phyloP scores from a whole-genome alignment of 768 basidiomycete genomes.

The Cystobasidiopsis lactophilus region DNA sequence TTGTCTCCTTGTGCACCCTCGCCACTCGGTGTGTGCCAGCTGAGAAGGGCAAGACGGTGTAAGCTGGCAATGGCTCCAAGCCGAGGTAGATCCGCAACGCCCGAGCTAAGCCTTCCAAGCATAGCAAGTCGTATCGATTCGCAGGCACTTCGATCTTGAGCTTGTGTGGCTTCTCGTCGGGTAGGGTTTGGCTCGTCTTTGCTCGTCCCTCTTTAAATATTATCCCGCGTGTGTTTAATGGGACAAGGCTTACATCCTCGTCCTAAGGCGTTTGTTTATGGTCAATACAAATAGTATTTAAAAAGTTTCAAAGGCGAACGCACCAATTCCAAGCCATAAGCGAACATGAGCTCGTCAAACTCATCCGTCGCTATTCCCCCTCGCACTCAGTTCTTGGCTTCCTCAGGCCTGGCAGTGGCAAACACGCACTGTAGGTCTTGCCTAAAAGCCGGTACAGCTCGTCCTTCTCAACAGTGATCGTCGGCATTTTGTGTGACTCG shows the following conservation, averaged over 20 bases:
- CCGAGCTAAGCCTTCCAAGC: conserved; percentile 83
- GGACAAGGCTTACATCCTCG: conserved; percentile 46
- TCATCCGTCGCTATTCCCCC: conserved; percentile 53
- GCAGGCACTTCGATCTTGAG: conserved; percentile 97
- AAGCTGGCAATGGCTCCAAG: conserved; percentile 32
- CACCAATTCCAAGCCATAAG: conserved; percentile 82
- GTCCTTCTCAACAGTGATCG: conserved; percentile 81
- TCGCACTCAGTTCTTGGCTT: neutral
- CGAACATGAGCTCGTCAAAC: conserved; percentile 86
- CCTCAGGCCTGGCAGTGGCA: neutral
- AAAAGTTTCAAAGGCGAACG: neutral
- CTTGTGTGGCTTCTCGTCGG: conserved; percentile 38
- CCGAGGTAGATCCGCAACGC: conserved; percentile 58
- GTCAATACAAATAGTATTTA: neutral
- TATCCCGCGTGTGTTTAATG: neutral
- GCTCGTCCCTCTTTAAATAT: neutral
- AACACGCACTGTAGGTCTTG: conserved; percentile 46
- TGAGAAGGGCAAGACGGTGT: conserved; percentile 29
- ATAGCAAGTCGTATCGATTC: conserved; percentile 97
- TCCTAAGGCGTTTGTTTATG: conserved; percentile 21
- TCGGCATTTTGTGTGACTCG: conserved; percentile 43
- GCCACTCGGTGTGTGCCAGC: conserved; percentile 37
- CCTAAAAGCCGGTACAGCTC: conserved; percentile 78
- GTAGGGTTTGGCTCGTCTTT: conserved; percentile 13
- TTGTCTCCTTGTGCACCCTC: conserved; percentile 48